These are phyloP conservation scores for Diaporthe caulivora DNA, from an alignment of 2,329 filamentous ascomycete genomes.

Conservation along the genomic window DNA sequence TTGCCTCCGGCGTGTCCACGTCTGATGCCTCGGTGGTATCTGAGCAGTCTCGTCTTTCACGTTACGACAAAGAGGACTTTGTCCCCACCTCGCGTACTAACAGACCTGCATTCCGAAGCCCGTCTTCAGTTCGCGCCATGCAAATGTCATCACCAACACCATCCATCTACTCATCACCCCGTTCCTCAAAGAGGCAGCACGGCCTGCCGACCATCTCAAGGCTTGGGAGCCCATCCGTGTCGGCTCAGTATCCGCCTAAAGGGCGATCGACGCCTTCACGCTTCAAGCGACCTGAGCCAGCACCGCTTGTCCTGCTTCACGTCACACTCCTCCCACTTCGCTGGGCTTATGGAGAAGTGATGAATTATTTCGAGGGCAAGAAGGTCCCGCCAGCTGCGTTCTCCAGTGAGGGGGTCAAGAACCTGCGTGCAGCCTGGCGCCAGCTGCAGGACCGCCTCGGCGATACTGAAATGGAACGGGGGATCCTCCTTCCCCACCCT, in stretches of 20 bases:
- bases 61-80: constrained; percentile 65
- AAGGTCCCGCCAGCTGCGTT: constrained; percentile 31
- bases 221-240: constrained; percentile 65
- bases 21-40: constrained; percentile 59
- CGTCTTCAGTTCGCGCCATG: constrained; percentile 76
- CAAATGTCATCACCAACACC: constrained; percentile 78
- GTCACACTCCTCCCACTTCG: constrained; percentile 80
- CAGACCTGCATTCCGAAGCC: constrained; percentile 76
- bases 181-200: constrained; percentile 62
- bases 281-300: constrained; percentile 67
- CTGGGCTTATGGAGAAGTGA: constrained; percentile 71
- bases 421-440: constrained; percentile 73
- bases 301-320: constrained; percentile 82
- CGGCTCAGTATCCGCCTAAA: constrained; percentile 67
- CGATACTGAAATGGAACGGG: constrained; percentile 80
- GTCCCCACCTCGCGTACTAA: constrained; percentile 68
- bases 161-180: constrained; percentile 69
- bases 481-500: constrained; percentile 81
- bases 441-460: constrained; percentile 77
- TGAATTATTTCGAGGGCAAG: constrained; percentile 49
- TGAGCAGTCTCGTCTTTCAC: constrained; percentile 64
- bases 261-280: constrained; percentile 66
- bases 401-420: constrained; percentile 60
- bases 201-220: constrained; percentile 64
- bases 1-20: constrained; percentile 43